phyloP scores from a whole-genome alignment of 441 rosid genomes.

The Croton laevigatus region DNA sequence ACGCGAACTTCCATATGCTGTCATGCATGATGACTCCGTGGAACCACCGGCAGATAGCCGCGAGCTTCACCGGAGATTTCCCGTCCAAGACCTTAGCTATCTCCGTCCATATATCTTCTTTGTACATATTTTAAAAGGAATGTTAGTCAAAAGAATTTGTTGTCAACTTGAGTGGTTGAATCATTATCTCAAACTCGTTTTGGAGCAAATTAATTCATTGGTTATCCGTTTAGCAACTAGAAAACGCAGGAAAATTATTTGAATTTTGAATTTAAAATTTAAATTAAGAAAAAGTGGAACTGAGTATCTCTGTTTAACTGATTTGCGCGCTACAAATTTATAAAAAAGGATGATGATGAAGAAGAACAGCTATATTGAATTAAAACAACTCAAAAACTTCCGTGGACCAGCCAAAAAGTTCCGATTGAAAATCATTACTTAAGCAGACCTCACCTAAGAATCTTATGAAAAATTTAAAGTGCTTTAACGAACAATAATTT shows the following conservation, averaged over 20 bases:
- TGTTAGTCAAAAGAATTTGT: constrained; percentile 1
- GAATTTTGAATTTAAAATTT: constrained; percentile 1
- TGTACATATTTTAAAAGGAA: constrained; percentile 41
- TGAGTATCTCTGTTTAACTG: background rate
- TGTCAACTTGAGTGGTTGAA: background rate
- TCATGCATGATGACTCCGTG: constrained; percentile 56
- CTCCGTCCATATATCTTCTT: constrained; percentile 81
- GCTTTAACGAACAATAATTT: background rate
- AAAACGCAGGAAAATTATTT: constrained; percentile 12
- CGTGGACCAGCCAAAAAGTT: background rate
- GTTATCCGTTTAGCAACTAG: constrained; percentile 20
- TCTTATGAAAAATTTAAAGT: background rate
- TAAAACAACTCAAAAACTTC: background rate
- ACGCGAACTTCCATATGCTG: constrained; percentile 68
- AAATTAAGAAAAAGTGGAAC: background rate
- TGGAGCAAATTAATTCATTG: too few relatives aligned
- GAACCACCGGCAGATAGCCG: constrained; percentile 69
- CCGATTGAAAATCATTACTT: background rate
- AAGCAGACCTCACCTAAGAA: constrained; percentile 2
- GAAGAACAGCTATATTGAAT: background rate
- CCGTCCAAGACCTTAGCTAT: constrained; percentile 77
- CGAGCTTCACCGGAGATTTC: constrained; percentile 75
- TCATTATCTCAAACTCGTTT: too few relatives aligned
- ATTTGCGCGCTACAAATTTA: background rate
- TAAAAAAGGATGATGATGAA: background rate